phyloP scores from a whole-genome alignment of 345 rosid species.

The Lumnitzera littorea region DNA sequence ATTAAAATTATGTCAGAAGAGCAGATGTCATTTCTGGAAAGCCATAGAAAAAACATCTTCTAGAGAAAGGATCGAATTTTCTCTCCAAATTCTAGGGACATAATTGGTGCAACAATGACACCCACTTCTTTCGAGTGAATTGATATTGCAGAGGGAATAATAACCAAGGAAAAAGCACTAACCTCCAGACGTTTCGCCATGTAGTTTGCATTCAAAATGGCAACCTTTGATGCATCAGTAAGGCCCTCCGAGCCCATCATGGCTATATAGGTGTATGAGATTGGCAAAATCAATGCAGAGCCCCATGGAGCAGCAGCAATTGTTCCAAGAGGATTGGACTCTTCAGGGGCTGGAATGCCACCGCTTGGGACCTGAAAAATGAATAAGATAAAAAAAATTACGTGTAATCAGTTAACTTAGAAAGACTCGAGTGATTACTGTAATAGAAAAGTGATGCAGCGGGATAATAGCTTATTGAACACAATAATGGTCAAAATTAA shows the following conservation, averaged over 20 bases:
- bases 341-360: constrained; percentile 79
- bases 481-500: too few species aligned
- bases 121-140: too few species aligned
- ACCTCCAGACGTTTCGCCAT: constrained; percentile 99
- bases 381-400: constrained; percentile 2
- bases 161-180: constrained; percentile 10
- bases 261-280: constrained; percentile 86
- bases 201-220: constrained; percentile 96
- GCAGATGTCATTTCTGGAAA: constrained; percentile 2
- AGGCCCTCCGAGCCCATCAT: constrained; percentile 99
- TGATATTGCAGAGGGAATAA: neutral
- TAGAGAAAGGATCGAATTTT: neutral
- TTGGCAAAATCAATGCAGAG: constrained; percentile 94
- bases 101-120: too few species aligned
- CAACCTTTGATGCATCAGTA: constrained; percentile 91
- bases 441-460: too few species aligned
- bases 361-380: constrained; percentile 57
- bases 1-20: constrained; percentile 2
- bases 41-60: neutral
- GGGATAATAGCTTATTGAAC: too few species aligned
- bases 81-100: too few species aligned
- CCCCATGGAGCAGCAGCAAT: constrained; percentile 99
- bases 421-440: too few species aligned
- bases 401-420: neutral
- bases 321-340: constrained; percentile 67